A percentile compares a stretch with the other conserved stretches of the same genome.
Evolutionary conservation across 768 basidiomycete genomes (phyloP).

Genomic region (Imleria badia): DNA sequence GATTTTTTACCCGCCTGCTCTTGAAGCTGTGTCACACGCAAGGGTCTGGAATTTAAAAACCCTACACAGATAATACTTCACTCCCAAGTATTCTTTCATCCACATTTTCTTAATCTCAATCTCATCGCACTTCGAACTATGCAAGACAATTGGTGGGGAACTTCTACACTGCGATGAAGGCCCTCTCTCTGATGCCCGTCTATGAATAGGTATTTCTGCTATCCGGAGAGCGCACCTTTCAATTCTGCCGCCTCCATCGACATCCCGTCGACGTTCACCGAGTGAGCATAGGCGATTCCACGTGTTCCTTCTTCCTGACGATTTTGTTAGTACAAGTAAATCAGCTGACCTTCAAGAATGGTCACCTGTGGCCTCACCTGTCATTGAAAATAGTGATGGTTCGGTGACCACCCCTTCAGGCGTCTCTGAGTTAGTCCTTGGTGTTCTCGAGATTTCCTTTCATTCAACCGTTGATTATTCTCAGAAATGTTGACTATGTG

Average conservation of each 20-base stretch:
- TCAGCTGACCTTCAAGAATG: background rate
- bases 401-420: background rate
- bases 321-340: background rate
- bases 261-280: background rate
- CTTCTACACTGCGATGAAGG: background rate
- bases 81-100: background rate
- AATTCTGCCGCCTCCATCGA: background rate
- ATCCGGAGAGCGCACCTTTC: background rate
- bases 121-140: slow-evolving; percentile 3
- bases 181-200: background rate
- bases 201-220: background rate
- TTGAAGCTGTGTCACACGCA: slow-evolving; percentile 13
- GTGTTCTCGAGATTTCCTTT: background rate
- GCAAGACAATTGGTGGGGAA: slow-evolving; percentile 9
- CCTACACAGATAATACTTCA: background rate
- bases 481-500: slow-evolving; percentile 4
- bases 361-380: background rate
- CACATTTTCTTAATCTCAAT: background rate
- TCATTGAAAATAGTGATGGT: background rate
- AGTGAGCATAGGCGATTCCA: slow-evolving; percentile 11
- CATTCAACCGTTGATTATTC: background rate
- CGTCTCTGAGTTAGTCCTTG: slow-evolving; percentile 13
- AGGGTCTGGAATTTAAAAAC: slow-evolving; percentile 9
- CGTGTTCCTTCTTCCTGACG: slow-evolving; percentile 3
- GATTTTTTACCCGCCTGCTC: background rate